These are phyloP conservation scores for Thelonectria discophora DNA, from an alignment of 2,329 filamentous ascomycete genomes.

Conservation along the genomic window DNA sequence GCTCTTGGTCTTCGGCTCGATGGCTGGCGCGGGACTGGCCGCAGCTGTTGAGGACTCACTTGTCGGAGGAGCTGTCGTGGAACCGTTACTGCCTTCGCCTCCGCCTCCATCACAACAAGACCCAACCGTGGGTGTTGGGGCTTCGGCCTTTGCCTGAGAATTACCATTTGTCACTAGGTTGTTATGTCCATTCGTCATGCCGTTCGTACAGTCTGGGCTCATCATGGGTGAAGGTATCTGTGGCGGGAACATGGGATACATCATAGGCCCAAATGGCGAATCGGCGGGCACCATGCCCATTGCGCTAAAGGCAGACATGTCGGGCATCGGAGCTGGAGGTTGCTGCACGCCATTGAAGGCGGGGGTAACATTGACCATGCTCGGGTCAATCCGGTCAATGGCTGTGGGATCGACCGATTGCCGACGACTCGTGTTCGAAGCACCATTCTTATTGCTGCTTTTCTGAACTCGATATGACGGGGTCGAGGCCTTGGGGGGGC, in stretches of 20 bases:
- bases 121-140: constrained; percentile 36
- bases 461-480: constrained; percentile 59
- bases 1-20: constrained; percentile 37
- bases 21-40: constrained; percentile 28
- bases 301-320: constrained; percentile 41
- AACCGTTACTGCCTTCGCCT: constrained; percentile 14
- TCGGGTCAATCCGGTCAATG: constrained; percentile 63
- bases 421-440: constrained; percentile 48
- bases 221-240: constrained; percentile 41
- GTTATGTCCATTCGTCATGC: constrained; percentile 33
- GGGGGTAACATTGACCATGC: constrained; percentile 59
- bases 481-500: constrained; percentile 43
- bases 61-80: constrained; percentile 8
- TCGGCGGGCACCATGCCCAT: constrained; percentile 43
- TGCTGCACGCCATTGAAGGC: constrained; percentile 43
- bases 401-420: constrained; percentile 59
- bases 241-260: constrained; percentile 48
- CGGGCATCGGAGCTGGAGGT: constrained; percentile 38
- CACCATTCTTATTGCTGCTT: constrained; percentile 46
- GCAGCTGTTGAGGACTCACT: constrained; percentile 24
- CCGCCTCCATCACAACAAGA: constrained; percentile 51
- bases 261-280: constrained; percentile 37
- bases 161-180: constrained; percentile 34
- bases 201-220: constrained; percentile 28
- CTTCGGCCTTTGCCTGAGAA: constrained; percentile 21